phyloP scores from a whole-genome alignment of 345 rosid species.

The Salix caprea region DNA sequence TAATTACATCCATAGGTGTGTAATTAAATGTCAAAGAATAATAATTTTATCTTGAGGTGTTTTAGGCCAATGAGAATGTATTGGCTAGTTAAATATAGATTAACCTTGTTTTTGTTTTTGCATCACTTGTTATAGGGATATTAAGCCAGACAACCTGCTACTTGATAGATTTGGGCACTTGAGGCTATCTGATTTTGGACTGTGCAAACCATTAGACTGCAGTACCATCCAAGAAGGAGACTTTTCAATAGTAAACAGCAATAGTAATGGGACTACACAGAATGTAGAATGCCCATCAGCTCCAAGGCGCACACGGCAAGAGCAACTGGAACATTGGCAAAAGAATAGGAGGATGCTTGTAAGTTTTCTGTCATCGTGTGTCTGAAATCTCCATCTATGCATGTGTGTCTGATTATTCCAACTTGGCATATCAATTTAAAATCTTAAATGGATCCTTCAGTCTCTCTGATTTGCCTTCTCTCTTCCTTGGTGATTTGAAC shows the following conservation, averaged over 20 bases:
- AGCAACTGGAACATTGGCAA: constrained; percentile 88
- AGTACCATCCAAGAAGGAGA: constrained; percentile 70
- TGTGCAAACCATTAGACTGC: constrained; percentile 90
- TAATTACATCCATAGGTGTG: constrained; percentile 88
- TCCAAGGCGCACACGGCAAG: constrained; percentile 80
- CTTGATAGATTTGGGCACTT: constrained; percentile 84
- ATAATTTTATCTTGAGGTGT: background rate
- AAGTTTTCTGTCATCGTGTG: constrained; percentile 30
- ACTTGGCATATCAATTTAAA: background rate
- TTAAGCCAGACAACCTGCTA: constrained; percentile 90
- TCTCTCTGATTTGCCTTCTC: background rate
- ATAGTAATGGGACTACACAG: constrained; percentile 32
- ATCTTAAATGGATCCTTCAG: background rate
- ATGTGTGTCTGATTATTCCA: background rate
- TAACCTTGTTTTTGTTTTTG: background rate
- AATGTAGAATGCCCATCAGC: constrained; percentile 52
- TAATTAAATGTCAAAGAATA: background rate
- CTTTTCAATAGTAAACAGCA: constrained; percentile 41
- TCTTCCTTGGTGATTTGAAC: constrained; percentile 12
- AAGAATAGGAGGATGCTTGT: constrained; percentile 92
- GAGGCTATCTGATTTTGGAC: constrained; percentile 90
- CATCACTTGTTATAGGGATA: constrained; percentile 51
- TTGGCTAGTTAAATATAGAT: constrained; percentile 2
- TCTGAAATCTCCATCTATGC: background rate
- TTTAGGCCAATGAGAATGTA: background rate